These are phyloP conservation scores for Scytalidium lignicola DNA, from an alignment of 2,329 filamentous ascomycete species.

Conservation along the genomic window DNA sequence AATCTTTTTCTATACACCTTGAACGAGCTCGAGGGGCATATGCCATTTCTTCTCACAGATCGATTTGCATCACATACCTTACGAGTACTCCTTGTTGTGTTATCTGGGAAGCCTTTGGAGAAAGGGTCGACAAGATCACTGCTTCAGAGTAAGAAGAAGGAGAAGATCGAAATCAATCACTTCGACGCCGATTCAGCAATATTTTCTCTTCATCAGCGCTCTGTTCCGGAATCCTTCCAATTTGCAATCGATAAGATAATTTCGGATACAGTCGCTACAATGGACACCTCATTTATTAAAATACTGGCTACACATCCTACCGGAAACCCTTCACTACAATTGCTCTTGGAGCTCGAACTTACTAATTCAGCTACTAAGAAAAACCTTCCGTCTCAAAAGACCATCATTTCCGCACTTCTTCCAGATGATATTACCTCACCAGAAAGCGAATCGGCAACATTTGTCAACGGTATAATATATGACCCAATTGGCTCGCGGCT, in stretches of 20 bases:
- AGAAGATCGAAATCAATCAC: slow-evolving; percentile 64
- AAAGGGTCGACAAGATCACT: slow-evolving; percentile 63
- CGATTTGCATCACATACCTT: slow-evolving; percentile 86
- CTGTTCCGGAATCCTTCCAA: slow-evolving; percentile 75
- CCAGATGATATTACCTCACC: slow-evolving; percentile 75
- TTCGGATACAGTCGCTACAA: slow-evolving; percentile 63
- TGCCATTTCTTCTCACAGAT: slow-evolving; percentile 78
- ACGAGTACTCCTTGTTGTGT: slow-evolving; percentile 76
- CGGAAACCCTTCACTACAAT: slow-evolving; percentile 88
- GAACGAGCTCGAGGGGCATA: slow-evolving; percentile 80
- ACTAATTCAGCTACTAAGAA: slow-evolving; percentile 64
- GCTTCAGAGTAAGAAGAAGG: slow-evolving; percentile 90
- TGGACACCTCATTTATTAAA: slow-evolving; percentile 76
- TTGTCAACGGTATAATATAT: slow-evolving; percentile 83
- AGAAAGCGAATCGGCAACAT: slow-evolving; percentile 67
- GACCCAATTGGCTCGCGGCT: slow-evolving; percentile 86
- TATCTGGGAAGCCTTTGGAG: slow-evolving; percentile 77
- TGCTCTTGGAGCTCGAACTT: slow-evolving; percentile 83
- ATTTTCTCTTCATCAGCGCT: slow-evolving; percentile 38
- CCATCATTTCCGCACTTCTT: slow-evolving; percentile 71
- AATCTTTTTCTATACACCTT: slow-evolving; percentile 77
- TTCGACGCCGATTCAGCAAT: slow-evolving; percentile 45
- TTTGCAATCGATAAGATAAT: slow-evolving; percentile 78
- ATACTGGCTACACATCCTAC: slow-evolving; percentile 84
- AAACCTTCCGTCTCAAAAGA: slow-evolving; percentile 40